Evolutionary conservation across 2,329 filamentous ascomycete genomes (phyloP), one percentile per base, ranked within the genome.

Genomic region (Claviceps purpurea): DNA sequence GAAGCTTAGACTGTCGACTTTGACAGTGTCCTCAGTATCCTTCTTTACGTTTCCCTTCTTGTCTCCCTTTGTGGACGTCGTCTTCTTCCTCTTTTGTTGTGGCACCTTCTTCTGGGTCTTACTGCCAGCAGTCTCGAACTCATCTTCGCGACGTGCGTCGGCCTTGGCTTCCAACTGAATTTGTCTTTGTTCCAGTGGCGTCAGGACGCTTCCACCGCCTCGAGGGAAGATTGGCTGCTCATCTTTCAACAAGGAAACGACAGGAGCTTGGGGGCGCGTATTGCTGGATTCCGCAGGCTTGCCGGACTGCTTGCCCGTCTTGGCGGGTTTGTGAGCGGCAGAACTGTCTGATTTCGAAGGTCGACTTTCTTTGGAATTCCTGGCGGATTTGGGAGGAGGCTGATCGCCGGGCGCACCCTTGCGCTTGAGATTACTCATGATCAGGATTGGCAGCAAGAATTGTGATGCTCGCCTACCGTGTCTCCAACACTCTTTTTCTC

Each of bases 161-260:
- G 85, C 84, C 64, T 87, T 93, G 46, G 93, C 93, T 68, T 97
- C 86, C 54, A 94, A 84, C 62, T 93, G 85, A 56, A 98, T 97
- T 69, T 97, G 89, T 71, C 95, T 96, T 65, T 94, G 87, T 67
- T 98, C 93, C 50, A 98, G 74, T 20, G 93, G 90, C 2, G 93
- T 96, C 64, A 98, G 73, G 50, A 95, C 77, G 64, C 88, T 94
- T 50, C 82, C 91, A 44, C 93, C 94, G 52, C 93, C 93, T 75
- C 93, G 82, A 59, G 93, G 91, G 62, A 98, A 98, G 45, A 91
- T 76, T 38, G 84, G 83, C 64, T 96, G 93, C 58, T 97, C 93
- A 58, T 93, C 85, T 65, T 77, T 81, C 49, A 79, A 64, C 11
- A 72, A 63, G 40, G 75, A 74, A 51, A 77, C 64, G 34, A 71